A percentile compares a stretch with the other conserved stretches of the same genome.
Conservation (phyloP, 257 asterid species). For the Solanum appendiculatum region DNA sequence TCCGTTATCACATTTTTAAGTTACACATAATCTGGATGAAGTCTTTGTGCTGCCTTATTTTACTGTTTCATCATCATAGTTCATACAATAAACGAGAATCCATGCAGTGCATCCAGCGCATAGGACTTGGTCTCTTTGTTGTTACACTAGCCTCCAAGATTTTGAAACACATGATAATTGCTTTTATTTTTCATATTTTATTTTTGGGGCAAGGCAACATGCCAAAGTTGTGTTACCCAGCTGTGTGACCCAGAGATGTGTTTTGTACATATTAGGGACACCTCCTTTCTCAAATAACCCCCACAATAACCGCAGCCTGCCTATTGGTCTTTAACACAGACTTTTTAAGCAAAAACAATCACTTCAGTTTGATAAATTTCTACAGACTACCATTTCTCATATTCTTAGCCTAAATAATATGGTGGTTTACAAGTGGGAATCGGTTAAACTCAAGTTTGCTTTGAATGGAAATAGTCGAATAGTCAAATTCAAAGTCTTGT, state of each 20-base stretch:
- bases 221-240: background rate
- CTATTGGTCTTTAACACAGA: background rate
- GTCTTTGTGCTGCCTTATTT: background rate
- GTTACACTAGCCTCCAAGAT: background rate
- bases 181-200: background rate
- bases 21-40: background rate
- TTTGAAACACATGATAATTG: background rate
- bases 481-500: background rate
- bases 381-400: background rate
- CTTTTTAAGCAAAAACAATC: background rate
- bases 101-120: background rate
- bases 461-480: background rate
- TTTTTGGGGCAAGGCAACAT: background rate
- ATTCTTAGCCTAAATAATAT: background rate
- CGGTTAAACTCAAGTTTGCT: background rate
- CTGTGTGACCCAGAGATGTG: background rate
- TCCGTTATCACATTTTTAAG: background rate
- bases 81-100: background rate
- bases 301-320: background rate
- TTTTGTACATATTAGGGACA: background rate
- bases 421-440: background rate
- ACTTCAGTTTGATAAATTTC: background rate
- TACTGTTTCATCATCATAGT: background rate
- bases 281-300: background rate
- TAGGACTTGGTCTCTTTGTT: background rate